These are phyloP conservation scores for Raddia distichophylla DNA, from an alignment of 176 grass and related monocot species.

Conservation along the genomic window DNA sequence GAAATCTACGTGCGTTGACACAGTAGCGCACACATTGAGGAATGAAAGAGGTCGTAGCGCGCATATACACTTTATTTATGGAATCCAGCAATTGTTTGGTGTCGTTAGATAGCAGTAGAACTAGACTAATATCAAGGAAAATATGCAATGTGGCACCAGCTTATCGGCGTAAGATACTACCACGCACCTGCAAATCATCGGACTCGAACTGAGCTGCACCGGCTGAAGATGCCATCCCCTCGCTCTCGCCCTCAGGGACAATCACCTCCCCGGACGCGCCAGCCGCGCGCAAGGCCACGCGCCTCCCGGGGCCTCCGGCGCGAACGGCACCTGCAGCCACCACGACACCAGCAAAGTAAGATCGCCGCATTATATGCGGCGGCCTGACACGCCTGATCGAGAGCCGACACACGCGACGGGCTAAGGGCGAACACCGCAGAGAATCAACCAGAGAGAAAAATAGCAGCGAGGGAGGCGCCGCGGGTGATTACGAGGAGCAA, in stretches of 20 bases:
- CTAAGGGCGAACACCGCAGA: background rate
- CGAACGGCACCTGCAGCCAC: conserved; percentile 42
- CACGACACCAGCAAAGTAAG: conserved; percentile 26
- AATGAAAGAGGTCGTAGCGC: background rate
- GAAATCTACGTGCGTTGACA: background rate
- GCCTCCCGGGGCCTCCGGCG: conserved; percentile 24
- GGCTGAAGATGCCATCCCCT: conserved; percentile 35
- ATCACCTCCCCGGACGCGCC: conserved; percentile 52
- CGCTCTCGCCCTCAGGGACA: conserved; percentile 62
- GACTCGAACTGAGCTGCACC: conserved; percentile 41
- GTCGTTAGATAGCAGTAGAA: background rate
- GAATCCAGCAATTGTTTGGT: background rate
- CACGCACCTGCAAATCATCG: conserved; percentile 50
- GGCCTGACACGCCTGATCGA: background rate
- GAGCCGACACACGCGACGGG: background rate
- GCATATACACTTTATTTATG: background rate
- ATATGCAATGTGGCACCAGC: background rate
- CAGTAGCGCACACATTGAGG: background rate
- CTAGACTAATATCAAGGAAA: background rate
- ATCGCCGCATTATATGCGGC: background rate
- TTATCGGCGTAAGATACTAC: background rate
- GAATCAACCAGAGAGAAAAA: background rate
- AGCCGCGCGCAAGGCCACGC: conserved; percentile 32
- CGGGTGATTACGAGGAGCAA: conserved; percentile 34
- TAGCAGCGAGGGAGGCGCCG: background rate